Evolutionary conservation across 768 basidiomycete species (phyloP).

Genomic region (Pisolithus tinctorius): DNA sequence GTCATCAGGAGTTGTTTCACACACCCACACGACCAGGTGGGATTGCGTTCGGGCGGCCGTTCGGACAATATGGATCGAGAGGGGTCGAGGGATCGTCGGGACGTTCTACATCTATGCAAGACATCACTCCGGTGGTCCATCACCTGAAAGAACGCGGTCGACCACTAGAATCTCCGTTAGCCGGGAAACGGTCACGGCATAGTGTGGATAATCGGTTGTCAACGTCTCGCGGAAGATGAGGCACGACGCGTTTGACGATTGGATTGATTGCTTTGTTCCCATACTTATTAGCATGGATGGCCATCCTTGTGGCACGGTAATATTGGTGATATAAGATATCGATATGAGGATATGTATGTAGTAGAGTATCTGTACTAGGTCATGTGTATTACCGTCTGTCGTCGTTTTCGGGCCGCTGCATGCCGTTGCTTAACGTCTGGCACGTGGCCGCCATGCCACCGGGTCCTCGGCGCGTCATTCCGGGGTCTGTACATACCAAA

Average conservation of each 20-base stretch:
- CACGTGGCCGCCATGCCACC: too few species aligned
- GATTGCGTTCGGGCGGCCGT: slow-evolving; percentile 12
- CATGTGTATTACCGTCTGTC: too few species aligned
- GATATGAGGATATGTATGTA: too few species aligned
- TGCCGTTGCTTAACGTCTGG: too few species aligned
- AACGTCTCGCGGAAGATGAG: slow-evolving; percentile 2
- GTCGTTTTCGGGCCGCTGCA: too few species aligned
- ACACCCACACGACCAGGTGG: slow-evolving; percentile 41
- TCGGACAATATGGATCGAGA: slow-evolving; percentile 1
- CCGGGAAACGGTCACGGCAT: slow-evolving; percentile 20
- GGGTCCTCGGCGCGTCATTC: too few species aligned
- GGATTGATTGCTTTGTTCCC: not conserved
- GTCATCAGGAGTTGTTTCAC: slow-evolving; percentile 41
- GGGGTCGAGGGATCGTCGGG: slow-evolving; percentile 1
- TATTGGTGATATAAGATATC: too few species aligned
- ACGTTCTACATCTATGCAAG: slow-evolving; percentile 20
- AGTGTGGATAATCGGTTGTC: slow-evolving; percentile 3
- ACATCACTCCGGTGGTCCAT: slow-evolving; percentile 52
- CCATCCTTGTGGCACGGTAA: too few species aligned
- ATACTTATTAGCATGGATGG: not conserved
- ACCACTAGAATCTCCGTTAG: slow-evolving; percentile 23
- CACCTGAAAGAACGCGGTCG: slow-evolving; percentile 16
- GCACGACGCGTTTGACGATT: not conserved
- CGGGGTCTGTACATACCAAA: too few species aligned
- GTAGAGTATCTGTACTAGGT: too few species aligned